Evolutionary conservation across 345 rosid species (phyloP).

Genomic region (Abelmoschus esculentus): DNA sequence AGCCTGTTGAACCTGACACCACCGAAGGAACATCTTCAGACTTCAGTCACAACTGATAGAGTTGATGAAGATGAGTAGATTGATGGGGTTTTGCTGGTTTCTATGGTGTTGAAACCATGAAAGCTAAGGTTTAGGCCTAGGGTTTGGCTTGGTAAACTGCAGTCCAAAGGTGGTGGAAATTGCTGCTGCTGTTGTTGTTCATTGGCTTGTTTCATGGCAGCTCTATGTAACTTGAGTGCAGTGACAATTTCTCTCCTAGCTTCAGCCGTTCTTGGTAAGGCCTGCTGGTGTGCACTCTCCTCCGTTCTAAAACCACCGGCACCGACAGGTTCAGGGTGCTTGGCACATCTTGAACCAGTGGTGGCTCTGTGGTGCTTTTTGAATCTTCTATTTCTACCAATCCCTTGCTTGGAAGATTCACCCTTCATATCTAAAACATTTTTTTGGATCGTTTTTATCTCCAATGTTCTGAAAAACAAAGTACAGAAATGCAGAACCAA

Average conservation of each 20-base stretch:
- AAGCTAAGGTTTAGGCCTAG: conserved; percentile 77
- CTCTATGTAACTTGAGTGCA: conserved; percentile 85
- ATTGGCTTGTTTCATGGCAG: conserved; percentile 78
- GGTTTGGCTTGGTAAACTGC: conserved; percentile 49
- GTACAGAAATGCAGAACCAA: conserved; percentile 43
- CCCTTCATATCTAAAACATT: conserved; percentile 30
- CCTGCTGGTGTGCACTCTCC: conserved; percentile 83
- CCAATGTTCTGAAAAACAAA: conserved; percentile 30
- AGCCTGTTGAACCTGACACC: too few relatives aligned
- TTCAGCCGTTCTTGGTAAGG: conserved; percentile 97
- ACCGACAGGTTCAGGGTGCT: conserved; percentile 21
- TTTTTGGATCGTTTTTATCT: conserved; percentile 14
- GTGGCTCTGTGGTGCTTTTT: conserved; percentile 42
- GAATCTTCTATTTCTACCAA: conserved; percentile 24
- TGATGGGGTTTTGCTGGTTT: conserved; percentile 35
- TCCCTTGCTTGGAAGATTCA: conserved; percentile 37
- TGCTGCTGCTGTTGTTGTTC: conserved; percentile 35
- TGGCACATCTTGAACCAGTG: conserved; percentile 48
- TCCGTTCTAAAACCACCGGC: conserved; percentile 37
- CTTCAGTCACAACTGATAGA: too few relatives aligned
- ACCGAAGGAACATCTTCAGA: conserved; percentile 22
- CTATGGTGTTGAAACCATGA: conserved; percentile 62
- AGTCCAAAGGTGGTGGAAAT: conserved; percentile 30
- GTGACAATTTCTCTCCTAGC: conserved; percentile 95
- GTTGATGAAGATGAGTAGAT: conserved; percentile 44